These are phyloP conservation scores for Puccinia sorghi DNA, from an alignment of 1,284 basidiomycete genomes.

Conservation along the genomic window DNA sequence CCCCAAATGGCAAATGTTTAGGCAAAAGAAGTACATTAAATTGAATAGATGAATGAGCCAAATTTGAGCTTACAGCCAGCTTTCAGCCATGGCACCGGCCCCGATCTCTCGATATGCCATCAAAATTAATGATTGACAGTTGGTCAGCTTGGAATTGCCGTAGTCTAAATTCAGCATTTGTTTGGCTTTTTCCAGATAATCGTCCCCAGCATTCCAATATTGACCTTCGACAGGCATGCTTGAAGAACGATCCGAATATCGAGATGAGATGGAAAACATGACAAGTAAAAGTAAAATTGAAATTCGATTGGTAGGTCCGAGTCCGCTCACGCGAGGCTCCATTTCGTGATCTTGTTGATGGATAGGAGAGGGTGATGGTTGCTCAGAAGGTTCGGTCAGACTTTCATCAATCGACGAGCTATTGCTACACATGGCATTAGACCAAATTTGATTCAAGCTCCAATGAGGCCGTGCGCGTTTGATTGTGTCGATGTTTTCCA, in stretches of 20 bases:
- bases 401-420: conserved; percentile 47
- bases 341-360: not conserved
- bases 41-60: not conserved
- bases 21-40: conserved; percentile 61
- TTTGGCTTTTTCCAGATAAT: conserved; percentile 71
- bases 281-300: conserved; percentile 70
- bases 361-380: not conserved
- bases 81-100: conserved; percentile 80
- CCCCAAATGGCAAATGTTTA: conserved; percentile 54
- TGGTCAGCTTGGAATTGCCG: conserved; percentile 67
- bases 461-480: conserved; percentile 51
- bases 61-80: conserved; percentile 75
- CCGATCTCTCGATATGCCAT: conserved; percentile 80
- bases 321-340: conserved; percentile 2
- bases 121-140: conserved; percentile 73
- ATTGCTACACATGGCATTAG: conserved; percentile 50
- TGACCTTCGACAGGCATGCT: conserved; percentile 62
- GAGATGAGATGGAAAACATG: conserved; percentile 75
- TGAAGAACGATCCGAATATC: conserved; percentile 63
- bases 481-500: conserved; percentile 53
- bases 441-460: conserved; percentile 59
- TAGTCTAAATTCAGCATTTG: conserved; percentile 69
- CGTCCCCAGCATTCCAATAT: conserved; percentile 79
- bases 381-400: conserved; percentile 22
- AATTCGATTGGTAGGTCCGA: conserved; percentile 58